Evolutionary conservation across 768 basidiomycete species (phyloP).

Genomic region (Boletus pseudopeckii): DNA sequence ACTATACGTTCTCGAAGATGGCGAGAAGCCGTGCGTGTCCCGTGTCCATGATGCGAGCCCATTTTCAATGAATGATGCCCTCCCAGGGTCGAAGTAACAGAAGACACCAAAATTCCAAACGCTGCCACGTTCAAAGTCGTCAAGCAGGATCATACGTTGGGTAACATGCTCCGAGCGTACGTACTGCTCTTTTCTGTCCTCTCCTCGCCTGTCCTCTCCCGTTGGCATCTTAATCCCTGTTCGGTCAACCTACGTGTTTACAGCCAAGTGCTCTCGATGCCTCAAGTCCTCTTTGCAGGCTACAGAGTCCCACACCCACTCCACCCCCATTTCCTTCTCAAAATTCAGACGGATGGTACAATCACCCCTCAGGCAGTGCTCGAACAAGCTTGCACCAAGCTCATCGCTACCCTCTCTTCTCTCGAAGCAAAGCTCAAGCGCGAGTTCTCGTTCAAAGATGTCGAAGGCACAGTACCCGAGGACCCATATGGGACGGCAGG

Average conservation of each 20-base stretch:
- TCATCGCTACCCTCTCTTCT: constrained; percentile 67
- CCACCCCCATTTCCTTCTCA: constrained; percentile 90
- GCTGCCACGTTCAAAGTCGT: constrained; percentile 92
- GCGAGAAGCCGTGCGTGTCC: constrained; percentile 83
- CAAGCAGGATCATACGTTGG: constrained; percentile 97
- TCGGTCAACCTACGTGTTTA: constrained; percentile 6
- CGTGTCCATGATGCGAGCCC: neutral
- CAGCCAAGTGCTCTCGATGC: constrained; percentile 89
- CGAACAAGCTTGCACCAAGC: constrained; percentile 76
- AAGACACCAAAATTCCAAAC: constrained; percentile 97
- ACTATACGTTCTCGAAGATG: constrained; percentile 87
- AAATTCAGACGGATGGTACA: constrained; percentile 91
- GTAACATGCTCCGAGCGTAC: constrained; percentile 93
- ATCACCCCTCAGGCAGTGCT: constrained; percentile 79
- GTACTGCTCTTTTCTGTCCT: constrained; percentile 30
- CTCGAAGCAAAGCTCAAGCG: constrained; percentile 78
- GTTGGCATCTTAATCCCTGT: neutral
- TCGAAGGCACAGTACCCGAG: constrained; percentile 46
- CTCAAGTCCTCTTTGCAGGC: constrained; percentile 89
- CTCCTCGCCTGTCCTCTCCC: neutral
- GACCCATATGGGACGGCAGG: constrained; percentile 49
- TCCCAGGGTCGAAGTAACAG: constrained; percentile 80
- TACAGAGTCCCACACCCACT: constrained; percentile 98
- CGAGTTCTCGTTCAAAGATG: constrained; percentile 78
- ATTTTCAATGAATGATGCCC: constrained; percentile 3